phyloP scores from a whole-genome alignment of 148 eudicot species.

The Vaccinium macrocarpon region DNA sequence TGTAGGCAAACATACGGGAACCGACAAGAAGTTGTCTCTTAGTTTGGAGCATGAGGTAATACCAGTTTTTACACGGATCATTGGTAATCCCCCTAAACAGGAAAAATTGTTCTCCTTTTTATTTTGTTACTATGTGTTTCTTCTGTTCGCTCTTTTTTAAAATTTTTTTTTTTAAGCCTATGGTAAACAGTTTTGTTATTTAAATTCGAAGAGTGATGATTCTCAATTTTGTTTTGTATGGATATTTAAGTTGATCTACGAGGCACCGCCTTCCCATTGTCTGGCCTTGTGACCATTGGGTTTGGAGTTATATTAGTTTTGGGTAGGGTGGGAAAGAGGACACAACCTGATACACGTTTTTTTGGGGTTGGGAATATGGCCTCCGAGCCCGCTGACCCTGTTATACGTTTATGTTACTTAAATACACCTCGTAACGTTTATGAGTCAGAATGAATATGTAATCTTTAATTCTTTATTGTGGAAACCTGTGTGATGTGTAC shows the following conservation, averaged over 20 bases:
- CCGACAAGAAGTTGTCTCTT: slow-evolving; percentile 81
- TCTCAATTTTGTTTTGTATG: neutral
- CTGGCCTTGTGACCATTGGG: neutral
- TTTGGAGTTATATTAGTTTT: neutral
- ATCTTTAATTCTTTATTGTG: neutral
- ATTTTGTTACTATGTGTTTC: neutral
- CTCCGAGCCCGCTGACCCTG: neutral
- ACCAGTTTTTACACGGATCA: neutral
- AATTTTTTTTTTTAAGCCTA: neutral
- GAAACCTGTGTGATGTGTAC: neutral
- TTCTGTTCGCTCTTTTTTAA: neutral
- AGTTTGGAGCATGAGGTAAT: slow-evolving; percentile 91
- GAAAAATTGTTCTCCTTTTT: neutral
- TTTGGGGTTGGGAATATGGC: neutral
- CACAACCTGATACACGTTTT: neutral
- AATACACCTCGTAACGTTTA: neutral
- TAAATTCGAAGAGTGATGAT: neutral
- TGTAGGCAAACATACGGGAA: slow-evolving; percentile 88
- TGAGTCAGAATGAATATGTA: neutral
- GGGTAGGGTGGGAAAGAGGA: neutral
- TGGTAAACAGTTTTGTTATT: neutral
- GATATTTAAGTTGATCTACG: neutral
- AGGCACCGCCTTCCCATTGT: neutral
- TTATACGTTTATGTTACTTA: neutral
- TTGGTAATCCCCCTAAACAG: neutral